A percentile compares a stretch with the other conserved stretches of the same genome.
These are phyloP conservation scores for Penicillium oxalicum DNA, from an alignment of 2,329 filamentous ascomycete species.

Conservation along the genomic window DNA sequence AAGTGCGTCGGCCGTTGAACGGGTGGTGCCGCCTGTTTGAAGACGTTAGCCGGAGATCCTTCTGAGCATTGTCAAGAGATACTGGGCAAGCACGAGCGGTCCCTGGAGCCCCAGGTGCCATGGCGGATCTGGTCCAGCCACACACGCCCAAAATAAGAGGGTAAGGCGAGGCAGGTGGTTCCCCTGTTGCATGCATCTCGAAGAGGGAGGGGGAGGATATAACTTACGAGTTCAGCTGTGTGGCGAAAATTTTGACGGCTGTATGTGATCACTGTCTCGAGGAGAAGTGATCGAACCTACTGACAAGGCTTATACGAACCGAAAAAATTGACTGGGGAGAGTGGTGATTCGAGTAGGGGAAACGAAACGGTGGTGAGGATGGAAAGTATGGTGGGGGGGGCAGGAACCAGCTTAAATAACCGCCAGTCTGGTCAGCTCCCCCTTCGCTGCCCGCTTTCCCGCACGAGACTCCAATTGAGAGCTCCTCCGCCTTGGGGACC, in stretches of 20 bases:
- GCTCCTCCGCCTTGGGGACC: too few species aligned
- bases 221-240: constrained; percentile 90
- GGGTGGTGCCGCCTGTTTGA: constrained; percentile 74
- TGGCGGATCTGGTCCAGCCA: too few species aligned
- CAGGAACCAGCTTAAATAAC: too few species aligned
- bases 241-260: constrained; percentile 95
- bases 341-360: constrained; percentile 3
- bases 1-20: constrained; percentile 94
- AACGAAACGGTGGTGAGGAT: constrained; percentile 8
- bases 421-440: too few species aligned
- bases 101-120: too few species aligned
- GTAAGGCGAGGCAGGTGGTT: not conserved
- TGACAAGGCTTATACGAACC: constrained; percentile 24
- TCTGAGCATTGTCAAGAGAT: too few species aligned
- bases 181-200: not conserved
- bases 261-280: constrained; percentile 53
- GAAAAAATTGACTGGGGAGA: constrained; percentile 5
- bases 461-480: too few species aligned
- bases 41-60: not conserved
- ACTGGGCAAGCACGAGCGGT: too few species aligned
- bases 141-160: not conserved
- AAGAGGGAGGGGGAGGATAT: not conserved
- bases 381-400: constrained; percentile 3
- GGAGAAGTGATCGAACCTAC: constrained; percentile 49
- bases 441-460: too few species aligned